Evolutionary conservation across 345 rosid species (phyloP), one percentile per base, ranked within the genome.

Genomic region (Camelina laxa): DNA sequence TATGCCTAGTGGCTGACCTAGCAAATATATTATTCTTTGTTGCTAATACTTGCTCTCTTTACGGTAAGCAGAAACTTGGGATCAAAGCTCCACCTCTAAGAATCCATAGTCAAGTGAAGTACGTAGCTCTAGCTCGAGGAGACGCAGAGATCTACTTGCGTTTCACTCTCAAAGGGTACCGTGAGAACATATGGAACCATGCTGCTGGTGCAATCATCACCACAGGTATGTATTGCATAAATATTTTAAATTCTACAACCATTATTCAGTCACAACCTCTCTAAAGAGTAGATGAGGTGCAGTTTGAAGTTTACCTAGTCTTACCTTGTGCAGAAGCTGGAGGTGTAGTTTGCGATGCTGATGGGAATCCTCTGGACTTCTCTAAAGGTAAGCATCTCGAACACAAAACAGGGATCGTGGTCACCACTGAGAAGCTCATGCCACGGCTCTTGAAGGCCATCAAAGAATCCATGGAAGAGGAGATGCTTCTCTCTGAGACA

Each of bases 181-280:
- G 83, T 35, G 97, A 93, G 75, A 86, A 82, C 66, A 87, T 91
- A 85, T 89, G 93, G 96, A 94, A 93, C 83, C 98, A 93, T 81
- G 98, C 97, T 69, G 98, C 97, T 17, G 96, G 98, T 21, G 82
- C 74, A 75, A 89, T 93, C 42, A 87, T 93, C 51, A 89, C 90
- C 20, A 87, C 88, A 60, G 97, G 93, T 89, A 85, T 3, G 63
- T 20, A 49, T 13, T 71, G 63, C 33, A 8, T 35, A 33, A 22
- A 0, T 5, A 35, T 1, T 27, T 41, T 39, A n/a, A n/a, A n/a
- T n/a, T n/a, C 5, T 3, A 31, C 9, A 75, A 49, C n/a, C n/a
- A n/a, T n/a, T n/a, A 68, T 22, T 39, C 7, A 38, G 42, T 3
- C 14, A 38, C 41, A 38, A 9, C 41, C 41, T 38, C 41, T 38